Percentiles rank a stretch among this genome's conserved stretches.
Conservation (phyloP, 768 basidiomycete genomes). For the Cystobasidium ongulense region DNA sequence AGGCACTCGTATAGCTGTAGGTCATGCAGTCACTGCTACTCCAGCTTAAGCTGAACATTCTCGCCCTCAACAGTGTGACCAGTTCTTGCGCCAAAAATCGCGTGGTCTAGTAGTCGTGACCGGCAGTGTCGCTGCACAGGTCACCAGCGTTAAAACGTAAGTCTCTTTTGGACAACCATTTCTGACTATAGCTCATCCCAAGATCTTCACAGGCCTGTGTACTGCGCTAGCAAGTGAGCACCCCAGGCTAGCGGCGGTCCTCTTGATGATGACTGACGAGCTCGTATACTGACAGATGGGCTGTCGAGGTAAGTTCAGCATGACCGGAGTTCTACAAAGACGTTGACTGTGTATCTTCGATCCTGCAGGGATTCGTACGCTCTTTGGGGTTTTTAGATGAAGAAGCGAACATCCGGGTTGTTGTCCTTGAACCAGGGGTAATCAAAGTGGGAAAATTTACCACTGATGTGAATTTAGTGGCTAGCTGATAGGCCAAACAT, state of each 20-base stretch:
- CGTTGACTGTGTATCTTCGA: not conserved
- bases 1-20: not conserved
- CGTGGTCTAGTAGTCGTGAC: not conserved
- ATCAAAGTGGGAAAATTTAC: not conserved
- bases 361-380: not conserved
- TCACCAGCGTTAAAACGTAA: not conserved
- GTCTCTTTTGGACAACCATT: too few species aligned
- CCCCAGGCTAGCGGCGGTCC: too few species aligned
- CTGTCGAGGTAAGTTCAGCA: not conserved
- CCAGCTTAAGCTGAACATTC: not conserved
- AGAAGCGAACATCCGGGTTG: not conserved
- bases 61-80: not conserved
- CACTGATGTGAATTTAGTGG: not conserved
- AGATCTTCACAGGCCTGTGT: not conserved
- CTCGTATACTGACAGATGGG: not conserved
- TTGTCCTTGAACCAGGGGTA: not conserved
- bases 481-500: not conserved
- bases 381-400: not conserved
- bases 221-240: conserved; percentile 7
- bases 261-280: not conserved
- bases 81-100: not conserved
- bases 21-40: not conserved
- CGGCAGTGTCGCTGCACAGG: conserved; percentile 2
- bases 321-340: not conserved
- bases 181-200: not conserved